Percentiles rank a stretch among this genome's conserved stretches.
Conservation (phyloP, 108 stramenopile genomes). For the Stephanodiscus triporus region DNA sequence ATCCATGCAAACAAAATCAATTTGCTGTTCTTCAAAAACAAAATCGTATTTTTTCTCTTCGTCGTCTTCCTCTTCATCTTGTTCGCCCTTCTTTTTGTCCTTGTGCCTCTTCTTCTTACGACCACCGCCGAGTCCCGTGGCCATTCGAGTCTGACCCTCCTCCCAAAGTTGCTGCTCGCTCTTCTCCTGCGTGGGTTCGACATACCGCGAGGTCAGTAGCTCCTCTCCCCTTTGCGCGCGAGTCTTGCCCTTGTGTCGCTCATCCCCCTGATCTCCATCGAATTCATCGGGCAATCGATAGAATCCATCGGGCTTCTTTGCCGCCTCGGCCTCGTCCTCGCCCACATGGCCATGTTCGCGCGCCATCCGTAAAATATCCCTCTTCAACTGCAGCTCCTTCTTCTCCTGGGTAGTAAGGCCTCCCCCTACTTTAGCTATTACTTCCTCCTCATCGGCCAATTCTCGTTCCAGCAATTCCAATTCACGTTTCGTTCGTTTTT, state of each 20-base stretch:
- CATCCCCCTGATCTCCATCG: constrained; percentile 48
- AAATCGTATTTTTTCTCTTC: constrained; percentile 91
- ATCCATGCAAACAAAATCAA: constrained; percentile 95
- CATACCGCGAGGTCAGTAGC: constrained; percentile 87
- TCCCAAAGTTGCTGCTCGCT: constrained; percentile 98
- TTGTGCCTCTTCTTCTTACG: constrained; percentile 42
- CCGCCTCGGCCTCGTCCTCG: constrained; percentile 48
- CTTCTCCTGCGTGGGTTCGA: constrained; percentile 89
- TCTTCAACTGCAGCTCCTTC: constrained; percentile 70
- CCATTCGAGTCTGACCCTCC: constrained; percentile 90
- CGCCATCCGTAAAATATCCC: constrained; percentile 88
- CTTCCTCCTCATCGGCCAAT: constrained; percentile 93
- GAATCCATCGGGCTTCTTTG: constrained; percentile 66
- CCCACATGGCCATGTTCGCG: constrained; percentile 51
- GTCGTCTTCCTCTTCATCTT: constrained; percentile 30
- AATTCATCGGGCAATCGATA: constrained; percentile 78
- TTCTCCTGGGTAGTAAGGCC: constrained; percentile 80
- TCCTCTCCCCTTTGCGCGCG: constrained; percentile 72
- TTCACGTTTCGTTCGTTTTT: constrained; percentile 94
- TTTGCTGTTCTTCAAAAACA: constrained; percentile 92
- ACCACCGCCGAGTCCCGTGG: constrained; percentile 32
- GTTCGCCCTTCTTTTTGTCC: constrained; percentile 10
- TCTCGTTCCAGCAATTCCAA: constrained; percentile 85
- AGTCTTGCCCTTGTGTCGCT: constrained; percentile 43
- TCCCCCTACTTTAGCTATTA: constrained; percentile 67